Base-by-base conservation (phyloP, 306 rosid species). In the Dalbergia cochinchinensis region DNA sequence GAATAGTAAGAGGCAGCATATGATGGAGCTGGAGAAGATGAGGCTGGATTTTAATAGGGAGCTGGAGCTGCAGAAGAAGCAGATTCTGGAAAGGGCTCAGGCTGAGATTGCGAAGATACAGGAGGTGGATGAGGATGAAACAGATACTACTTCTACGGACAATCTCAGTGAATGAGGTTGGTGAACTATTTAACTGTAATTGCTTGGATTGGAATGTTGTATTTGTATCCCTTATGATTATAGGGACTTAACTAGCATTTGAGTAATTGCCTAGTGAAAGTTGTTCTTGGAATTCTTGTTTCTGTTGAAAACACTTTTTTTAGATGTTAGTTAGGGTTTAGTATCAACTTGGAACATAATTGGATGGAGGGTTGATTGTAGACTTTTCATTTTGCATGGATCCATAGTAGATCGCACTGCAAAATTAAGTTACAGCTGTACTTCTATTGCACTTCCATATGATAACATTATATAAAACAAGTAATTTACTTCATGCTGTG, bases 21-120 rank as follows among this genome's bases (percentile, higher is more conserved):
- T 92, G 94, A 87, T 87, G 94, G 96, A 92, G 76, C 73, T 92
- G 74, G 97, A 92, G 89, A 91, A 89, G 86, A 88, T 91, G 92
- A 91, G 94, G 82, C 20, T 82, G 70, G 90, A 88, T 72, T 92
- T 91, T 63, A 84, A 86, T 60, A 88, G 87, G 86, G 94, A 92
- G 35, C 78, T 92, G 77, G 97, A 91, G 84, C 44, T 86, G 83
- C 94, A 92, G 88, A 91, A 92, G 92, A 91, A 91, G 83, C 97
- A 89, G 86, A 92, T 91, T 79, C 65, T 91, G 63, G 96, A 92
- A 75, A 92, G 86, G 86, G 90, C 96, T 3, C 94, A 89, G 69
- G 85, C 82, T 11, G 90, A 92, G 74, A 91, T 92, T 77, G 84
- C 92, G 0, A 91, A 87, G 58, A 83, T 92, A 62, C 96, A 86